phyloP scores from a whole-genome alignment of 2,329 filamentous ascomycete genomes.

The Ophiostoma sp. region DNA sequence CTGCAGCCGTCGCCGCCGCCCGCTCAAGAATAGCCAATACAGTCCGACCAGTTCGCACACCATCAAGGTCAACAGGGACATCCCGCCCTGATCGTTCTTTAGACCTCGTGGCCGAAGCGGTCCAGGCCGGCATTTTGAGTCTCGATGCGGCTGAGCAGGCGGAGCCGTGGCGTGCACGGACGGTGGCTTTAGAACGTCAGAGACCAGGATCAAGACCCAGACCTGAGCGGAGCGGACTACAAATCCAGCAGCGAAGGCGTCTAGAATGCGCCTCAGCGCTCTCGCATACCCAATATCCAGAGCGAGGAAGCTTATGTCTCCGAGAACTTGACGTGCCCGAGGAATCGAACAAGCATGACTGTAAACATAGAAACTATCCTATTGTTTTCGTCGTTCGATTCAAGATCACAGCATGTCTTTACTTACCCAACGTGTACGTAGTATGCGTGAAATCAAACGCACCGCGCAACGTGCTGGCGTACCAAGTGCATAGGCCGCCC shows the following conservation, averaged over 20 bases:
- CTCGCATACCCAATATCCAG: neutral
- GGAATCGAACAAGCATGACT: neutral
- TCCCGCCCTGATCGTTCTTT: too few relatives aligned
- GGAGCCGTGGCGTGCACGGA: neutral
- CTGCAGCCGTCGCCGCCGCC: too few relatives aligned
- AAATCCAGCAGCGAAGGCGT: neutral
- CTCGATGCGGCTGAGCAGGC: neutral
- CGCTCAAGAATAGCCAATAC: too few relatives aligned
- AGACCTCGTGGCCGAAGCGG: too few relatives aligned
- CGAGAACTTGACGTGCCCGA: neutral
- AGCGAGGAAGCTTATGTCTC: neutral
- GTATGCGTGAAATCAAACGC: too few relatives aligned
- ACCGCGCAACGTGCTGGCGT: neutral
- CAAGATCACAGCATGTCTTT: too few relatives aligned
- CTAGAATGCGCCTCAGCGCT: neutral
- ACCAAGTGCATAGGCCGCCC: neutral
- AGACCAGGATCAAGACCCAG: too few relatives aligned
- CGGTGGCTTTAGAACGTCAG: neutral
- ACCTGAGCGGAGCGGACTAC: neutral
- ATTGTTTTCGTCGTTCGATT: too few relatives aligned
- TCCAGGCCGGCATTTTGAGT: neutral
- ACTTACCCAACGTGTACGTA: too few relatives aligned
- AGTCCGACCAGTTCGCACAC: too few relatives aligned
- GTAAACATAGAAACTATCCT: too few relatives aligned
- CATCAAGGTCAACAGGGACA: too few relatives aligned